Conservation (phyloP, 2,329 filamentous ascomycete genomes). For the Cryphonectria parasitica region DNA sequence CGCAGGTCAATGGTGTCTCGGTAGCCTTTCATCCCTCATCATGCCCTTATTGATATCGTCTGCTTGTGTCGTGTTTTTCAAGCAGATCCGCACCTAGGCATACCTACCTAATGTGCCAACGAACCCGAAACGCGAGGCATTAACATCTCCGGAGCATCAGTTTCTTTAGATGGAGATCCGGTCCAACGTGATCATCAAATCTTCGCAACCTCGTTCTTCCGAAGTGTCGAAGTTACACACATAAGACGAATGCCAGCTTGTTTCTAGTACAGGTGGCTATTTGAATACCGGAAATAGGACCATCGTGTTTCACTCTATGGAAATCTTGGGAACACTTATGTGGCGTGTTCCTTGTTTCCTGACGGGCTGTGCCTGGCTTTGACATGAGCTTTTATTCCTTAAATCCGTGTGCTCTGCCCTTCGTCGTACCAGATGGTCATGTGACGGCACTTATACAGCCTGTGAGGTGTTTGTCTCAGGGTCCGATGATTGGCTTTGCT, state of each 20-base stretch:
- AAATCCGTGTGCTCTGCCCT: not conserved
- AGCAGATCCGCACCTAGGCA: not conserved
- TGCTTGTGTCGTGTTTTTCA: not conserved
- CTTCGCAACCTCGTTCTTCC: not conserved
- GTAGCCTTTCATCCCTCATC: not conserved
- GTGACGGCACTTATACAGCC: not conserved
- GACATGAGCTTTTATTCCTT: not conserved
- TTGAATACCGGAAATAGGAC: not conserved
- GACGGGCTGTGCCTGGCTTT: not conserved
- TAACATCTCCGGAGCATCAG: not conserved
- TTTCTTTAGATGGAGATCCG: not conserved
- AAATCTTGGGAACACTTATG: not conserved
- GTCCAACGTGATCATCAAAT: not conserved
- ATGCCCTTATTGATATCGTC: not conserved
- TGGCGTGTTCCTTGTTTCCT: not conserved
- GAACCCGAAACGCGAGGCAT: not conserved
- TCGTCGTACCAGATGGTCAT: too few relatives aligned
- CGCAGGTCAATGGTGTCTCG: not conserved
- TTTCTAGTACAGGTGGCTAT: not conserved
- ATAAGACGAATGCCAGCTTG: not conserved
- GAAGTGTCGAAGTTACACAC: not conserved
- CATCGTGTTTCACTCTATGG: not conserved
- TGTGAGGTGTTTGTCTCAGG: not conserved
- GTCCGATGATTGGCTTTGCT: not conserved
- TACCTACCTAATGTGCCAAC: not conserved